Evolutionary conservation across 2,329 filamentous ascomycete genomes (phyloP).

Genomic region (Cylindrodendrum hubeiense): DNA sequence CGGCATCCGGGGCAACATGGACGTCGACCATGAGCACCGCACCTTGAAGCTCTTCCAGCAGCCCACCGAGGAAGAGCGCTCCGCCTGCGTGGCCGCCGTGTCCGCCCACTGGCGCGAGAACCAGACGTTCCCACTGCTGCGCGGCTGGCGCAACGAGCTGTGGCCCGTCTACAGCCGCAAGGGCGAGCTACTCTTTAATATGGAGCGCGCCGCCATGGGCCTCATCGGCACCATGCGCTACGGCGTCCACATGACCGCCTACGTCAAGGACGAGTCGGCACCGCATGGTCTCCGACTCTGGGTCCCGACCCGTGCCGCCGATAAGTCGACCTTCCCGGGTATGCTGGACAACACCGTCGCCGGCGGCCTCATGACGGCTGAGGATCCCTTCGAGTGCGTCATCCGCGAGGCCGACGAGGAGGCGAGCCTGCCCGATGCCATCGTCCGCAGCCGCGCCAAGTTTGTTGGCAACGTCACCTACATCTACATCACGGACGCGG

Average conservation of each 20-base stretch:
- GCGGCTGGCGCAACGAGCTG: constrained; percentile 83
- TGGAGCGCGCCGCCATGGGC: constrained; percentile 81
- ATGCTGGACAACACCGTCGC: constrained; percentile 97
- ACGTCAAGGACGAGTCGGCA: constrained; percentile 59
- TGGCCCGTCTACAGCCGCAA: constrained; percentile 82
- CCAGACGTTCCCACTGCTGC: constrained; percentile 79
- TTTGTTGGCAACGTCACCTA: constrained; percentile 83
- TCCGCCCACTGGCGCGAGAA: constrained; percentile 76
- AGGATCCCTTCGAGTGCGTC: constrained; percentile 83
- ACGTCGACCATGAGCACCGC: constrained; percentile 68
- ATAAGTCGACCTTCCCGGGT: constrained; percentile 89
- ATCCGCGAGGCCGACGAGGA: constrained; percentile 92
- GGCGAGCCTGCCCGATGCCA: constrained; percentile 78
- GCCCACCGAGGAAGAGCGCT: constrained; percentile 73
- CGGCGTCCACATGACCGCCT: constrained; percentile 86
- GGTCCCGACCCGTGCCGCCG: constrained; percentile 81
- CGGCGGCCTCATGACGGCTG: constrained; percentile 80
- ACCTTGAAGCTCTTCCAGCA: constrained; percentile 74
- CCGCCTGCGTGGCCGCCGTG: constrained; percentile 65
- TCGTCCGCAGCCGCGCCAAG: constrained; percentile 72
- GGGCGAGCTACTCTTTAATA: constrained; percentile 74
- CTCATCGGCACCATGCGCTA: constrained; percentile 83
- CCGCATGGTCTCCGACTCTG: constrained; percentile 79
- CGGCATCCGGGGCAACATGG: constrained; percentile 68
- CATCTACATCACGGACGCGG: constrained; percentile 81